A percentile compares a stretch with the other conserved stretches of the same genome.
Conservation (phyloP, 768 basidiomycete genomes). For the Kwoniella pini region DNA sequence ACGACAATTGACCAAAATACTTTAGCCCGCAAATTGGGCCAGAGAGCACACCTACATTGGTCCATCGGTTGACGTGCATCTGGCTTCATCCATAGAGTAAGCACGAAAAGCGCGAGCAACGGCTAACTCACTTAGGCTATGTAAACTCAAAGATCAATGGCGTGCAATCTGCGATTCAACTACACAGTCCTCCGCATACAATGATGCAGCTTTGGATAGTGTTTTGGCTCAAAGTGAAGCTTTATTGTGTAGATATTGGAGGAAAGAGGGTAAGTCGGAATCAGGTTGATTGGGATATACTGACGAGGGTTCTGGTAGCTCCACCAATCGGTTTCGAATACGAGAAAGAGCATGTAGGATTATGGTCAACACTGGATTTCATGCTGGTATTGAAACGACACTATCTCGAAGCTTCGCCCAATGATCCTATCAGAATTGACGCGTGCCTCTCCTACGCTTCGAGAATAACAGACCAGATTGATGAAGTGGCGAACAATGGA, state of each 20-base stretch:
- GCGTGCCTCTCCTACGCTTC: constrained; percentile 21
- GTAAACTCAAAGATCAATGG: constrained; percentile 41
- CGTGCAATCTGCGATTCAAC: constrained; percentile 23
- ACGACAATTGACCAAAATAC: background rate
- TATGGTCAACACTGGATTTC: constrained; percentile 31
- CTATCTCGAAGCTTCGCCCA: constrained; percentile 15
- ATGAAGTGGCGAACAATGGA: constrained; percentile 24
- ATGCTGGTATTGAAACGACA: constrained; percentile 28
- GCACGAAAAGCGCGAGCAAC: background rate
- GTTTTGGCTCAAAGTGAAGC: constrained; percentile 25
- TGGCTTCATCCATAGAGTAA: constrained; percentile 33
- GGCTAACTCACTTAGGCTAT: constrained; percentile 17
- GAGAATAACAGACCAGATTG: constrained; percentile 27
- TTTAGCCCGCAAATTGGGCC: constrained; percentile 32
- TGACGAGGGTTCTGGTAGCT: constrained; percentile 16
- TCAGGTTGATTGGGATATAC: background rate
- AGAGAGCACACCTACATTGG: constrained; percentile 31
- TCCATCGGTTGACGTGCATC: constrained; percentile 31
- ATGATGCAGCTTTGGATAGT: constrained; percentile 27
- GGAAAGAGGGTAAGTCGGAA: constrained; percentile 23
- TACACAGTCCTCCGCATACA: constrained; percentile 14
- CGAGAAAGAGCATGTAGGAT: constrained; percentile 33
- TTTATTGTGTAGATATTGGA: constrained; percentile 25
- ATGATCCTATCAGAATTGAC: constrained; percentile 21
- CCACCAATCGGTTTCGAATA: constrained; percentile 21